Evolutionary conservation across 768 basidiomycete species (phyloP), one percentile per base, ranked within the genome.

Genomic region (Amanita thiersii): DNA sequence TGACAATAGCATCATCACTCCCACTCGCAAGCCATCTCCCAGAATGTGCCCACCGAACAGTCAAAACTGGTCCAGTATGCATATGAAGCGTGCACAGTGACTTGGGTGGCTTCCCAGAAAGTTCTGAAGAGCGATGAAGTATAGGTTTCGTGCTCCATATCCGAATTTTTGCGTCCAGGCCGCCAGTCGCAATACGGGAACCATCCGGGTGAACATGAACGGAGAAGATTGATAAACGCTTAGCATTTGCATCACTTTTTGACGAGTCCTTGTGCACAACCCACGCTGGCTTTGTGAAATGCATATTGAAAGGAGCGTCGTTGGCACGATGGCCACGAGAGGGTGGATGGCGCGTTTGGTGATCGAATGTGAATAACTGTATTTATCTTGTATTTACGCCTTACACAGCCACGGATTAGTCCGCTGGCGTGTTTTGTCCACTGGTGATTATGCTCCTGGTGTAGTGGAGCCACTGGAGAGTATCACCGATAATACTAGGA

Each of bases 121-220:
- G 59, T 54, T 86, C 79, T 20, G 86, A 69, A 31, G 77, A 71
- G 10, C 73, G 63, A 48, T 81, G 81, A n/a, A 98, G 66, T 50
- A 98, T 94, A 0, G 96, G 93, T 47, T 87, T 82, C 0, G 96
- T 98, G 47, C 86, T 87, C 94, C 94, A 99, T 62, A 99, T 89
- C 37, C 91, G 85, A 47, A 99, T 80, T 67, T 92, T 93, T 29
- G 89, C 85, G 59, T 99, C 94, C 40, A 99, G 72, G 2, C 93
- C 92, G 20, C 92, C 96, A 1, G 94, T 99, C n/a, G 96, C 94
- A 51, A 99, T 84, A 12, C 94, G 78, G 14, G 89, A 91, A 48
- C 88, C 88, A 54, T 99, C 94, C 0, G 94, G 94, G 53, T 97
- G 93, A 7, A 96, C 89, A 51, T 90, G 84, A 14, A 94, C 77